A percentile compares a stretch with the other conserved stretches of the same genome.
phyloP scores from a whole-genome alignment of 495 filamentous ascomycete genomes.

The Hypoxylon subgilvum region DNA sequence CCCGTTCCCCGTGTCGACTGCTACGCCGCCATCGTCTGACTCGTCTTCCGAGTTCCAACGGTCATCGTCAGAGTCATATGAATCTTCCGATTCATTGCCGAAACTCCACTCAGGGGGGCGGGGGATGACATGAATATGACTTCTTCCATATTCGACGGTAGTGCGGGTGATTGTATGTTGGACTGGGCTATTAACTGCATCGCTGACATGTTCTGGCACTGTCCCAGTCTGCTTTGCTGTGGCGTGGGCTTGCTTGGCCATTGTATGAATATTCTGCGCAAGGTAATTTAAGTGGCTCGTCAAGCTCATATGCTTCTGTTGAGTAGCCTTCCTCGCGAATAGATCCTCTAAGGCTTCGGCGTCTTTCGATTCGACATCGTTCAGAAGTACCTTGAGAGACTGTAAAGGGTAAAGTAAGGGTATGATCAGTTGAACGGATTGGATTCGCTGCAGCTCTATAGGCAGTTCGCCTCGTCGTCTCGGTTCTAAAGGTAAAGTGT shows the following conservation, averaged over 20 bases:
- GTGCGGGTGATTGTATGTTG: conserved; percentile 2
- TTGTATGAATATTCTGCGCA: conserved; percentile 70
- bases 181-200: conserved; percentile 5
- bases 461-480: conserved; percentile 67
- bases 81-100: conserved; percentile 52
- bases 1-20: conserved; percentile 45
- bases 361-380: conserved; percentile 65
- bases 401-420: conserved; percentile 77
- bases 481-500: conserved; percentile 75
- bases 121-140: conserved; percentile 77
- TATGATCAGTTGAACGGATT: conserved; percentile 70
- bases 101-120: conserved; percentile 82
- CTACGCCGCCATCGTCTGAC: conserved; percentile 49
- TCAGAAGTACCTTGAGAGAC: conserved; percentile 68
- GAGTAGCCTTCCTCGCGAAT: conserved; percentile 64
- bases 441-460: conserved; percentile 64
- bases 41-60: conserved; percentile 46
- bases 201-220: background rate
- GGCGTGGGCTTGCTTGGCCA: conserved; percentile 61
- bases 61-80: conserved; percentile 49
- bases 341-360: conserved; percentile 66
- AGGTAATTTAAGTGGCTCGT: conserved; percentile 81
- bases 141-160: conserved; percentile 51
- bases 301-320: conserved; percentile 66
- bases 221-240: conserved; percentile 9